phyloP scores from a whole-genome alignment of 2,329 filamentous ascomycete genomes.

The Fusarium fujikuroi region DNA sequence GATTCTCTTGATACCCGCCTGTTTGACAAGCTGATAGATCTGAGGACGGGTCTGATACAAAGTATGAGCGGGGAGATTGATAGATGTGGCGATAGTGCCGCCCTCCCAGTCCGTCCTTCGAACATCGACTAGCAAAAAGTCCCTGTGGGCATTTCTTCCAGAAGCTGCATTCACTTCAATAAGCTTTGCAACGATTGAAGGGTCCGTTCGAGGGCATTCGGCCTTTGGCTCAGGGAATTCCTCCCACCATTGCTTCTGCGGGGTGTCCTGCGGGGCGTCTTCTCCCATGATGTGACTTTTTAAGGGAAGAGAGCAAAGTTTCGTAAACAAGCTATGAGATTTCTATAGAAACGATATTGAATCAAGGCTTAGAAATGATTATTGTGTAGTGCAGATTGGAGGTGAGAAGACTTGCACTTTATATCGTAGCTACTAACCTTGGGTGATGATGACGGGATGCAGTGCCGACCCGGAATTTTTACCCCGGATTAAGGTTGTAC shows the following conservation, averaged over 20 bases:
- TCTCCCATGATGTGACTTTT: constrained; percentile 33
- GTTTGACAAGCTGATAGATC: constrained; percentile 61
- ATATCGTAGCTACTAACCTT: neutral
- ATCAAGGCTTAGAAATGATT: neutral
- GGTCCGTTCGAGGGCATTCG: constrained; percentile 51
- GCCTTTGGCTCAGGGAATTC: constrained; percentile 57
- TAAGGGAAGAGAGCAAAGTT: too few species aligned
- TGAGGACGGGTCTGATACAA: constrained; percentile 61
- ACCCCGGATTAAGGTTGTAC: neutral
- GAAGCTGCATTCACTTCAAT: constrained; percentile 52
- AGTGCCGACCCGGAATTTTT: constrained; percentile 8
- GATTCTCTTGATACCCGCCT: constrained; percentile 59
- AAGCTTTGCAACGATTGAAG: constrained; percentile 53
- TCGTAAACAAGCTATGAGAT: neutral
- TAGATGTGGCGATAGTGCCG: constrained; percentile 67
- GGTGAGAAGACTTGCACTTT: neutral
- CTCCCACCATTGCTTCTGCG: constrained; percentile 51
- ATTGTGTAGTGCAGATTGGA: neutral
- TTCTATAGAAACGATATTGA: neutral
- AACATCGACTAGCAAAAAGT: constrained; percentile 64
- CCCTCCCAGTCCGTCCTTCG: constrained; percentile 65
- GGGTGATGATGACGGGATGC: constrained; percentile 6
- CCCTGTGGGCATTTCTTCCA: constrained; percentile 41
- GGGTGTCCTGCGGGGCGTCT: constrained; percentile 40
- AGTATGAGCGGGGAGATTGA: constrained; percentile 67